Percentiles rank a stretch among this genome's conserved stretches.
Conservation (phyloP, 2,329 filamentous ascomycete genomes). For the Fusarium chlamydosporum region DNA sequence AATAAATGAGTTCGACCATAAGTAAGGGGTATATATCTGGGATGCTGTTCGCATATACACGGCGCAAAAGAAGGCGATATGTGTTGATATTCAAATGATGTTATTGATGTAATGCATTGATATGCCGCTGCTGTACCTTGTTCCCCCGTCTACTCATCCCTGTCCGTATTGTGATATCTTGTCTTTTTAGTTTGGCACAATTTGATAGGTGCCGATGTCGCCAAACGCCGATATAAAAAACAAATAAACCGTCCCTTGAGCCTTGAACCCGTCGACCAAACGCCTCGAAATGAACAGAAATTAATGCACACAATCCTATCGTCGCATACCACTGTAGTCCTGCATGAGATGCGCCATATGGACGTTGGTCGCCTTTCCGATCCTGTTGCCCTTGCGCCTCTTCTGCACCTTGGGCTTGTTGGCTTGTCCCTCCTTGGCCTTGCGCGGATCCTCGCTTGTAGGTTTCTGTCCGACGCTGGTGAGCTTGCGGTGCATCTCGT, state of each 20-base stretch:
- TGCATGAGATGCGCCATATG: slow-evolving; percentile 88
- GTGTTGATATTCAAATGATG: slow-evolving; percentile 22
- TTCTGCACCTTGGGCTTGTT: slow-evolving; percentile 80
- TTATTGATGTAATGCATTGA: slow-evolving; percentile 26
- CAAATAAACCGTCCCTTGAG: slow-evolving; percentile 10
- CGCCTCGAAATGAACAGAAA: slow-evolving; percentile 28
- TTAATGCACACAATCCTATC: slow-evolving; percentile 50
- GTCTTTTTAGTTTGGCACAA: slow-evolving; percentile 30
- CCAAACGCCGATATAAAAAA: slow-evolving; percentile 29
- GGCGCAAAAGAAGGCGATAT: not conserved
- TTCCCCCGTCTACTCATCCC: slow-evolving; percentile 24
- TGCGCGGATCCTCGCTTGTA: slow-evolving; percentile 81
- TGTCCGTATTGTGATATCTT: slow-evolving; percentile 17
- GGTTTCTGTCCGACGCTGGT: slow-evolving; percentile 85
- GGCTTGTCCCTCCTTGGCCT: slow-evolving; percentile 57
- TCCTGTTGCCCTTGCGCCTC: slow-evolving; percentile 74
- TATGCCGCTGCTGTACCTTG: slow-evolving; percentile 31
- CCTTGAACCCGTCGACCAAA: slow-evolving; percentile 23
- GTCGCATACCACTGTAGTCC: slow-evolving; percentile 71
- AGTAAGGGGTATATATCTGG: not conserved
- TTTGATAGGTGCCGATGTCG: slow-evolving; percentile 8
- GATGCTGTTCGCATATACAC: not conserved
- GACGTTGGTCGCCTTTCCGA: slow-evolving; percentile 86
- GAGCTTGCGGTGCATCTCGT: slow-evolving; percentile 83
- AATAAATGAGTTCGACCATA: not conserved